These are phyloP conservation scores for Rhytidhysteron rufulum DNA, from an alignment of 2,329 filamentous ascomycete genomes.

Conservation along the genomic window DNA sequence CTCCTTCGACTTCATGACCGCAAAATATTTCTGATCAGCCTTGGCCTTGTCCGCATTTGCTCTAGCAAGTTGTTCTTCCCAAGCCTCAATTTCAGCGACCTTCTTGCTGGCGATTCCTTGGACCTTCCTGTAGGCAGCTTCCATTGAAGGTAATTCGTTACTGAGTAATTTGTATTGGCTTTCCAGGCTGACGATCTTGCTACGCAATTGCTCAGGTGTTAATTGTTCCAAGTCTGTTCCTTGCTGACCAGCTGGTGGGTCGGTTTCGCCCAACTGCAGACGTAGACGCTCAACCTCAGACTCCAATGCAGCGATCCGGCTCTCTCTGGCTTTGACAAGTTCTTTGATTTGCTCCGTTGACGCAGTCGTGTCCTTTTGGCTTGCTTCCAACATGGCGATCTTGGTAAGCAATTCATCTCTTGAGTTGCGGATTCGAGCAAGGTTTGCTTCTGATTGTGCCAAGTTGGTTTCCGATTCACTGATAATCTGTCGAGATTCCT, in stretches of 20 bases:
- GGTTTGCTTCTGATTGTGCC: conserved; percentile 74
- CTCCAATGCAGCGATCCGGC: conserved; percentile 77
- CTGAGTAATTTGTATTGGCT: conserved; percentile 80
- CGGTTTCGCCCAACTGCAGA: conserved; percentile 49
- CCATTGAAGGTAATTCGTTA: conserved; percentile 82
- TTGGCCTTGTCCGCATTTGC: conserved; percentile 87
- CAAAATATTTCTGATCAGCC: conserved; percentile 97
- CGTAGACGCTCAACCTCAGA: conserved; percentile 72
- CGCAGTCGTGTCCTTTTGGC: conserved; percentile 70
- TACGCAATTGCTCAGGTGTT: conserved; percentile 66
- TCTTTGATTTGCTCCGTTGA: conserved; percentile 74
- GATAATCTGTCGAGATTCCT: conserved; percentile 69
- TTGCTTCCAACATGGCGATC: conserved; percentile 71
- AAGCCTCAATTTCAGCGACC: conserved; percentile 67
- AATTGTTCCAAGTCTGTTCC: conserved; percentile 54
- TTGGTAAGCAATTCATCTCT: conserved; percentile 86
- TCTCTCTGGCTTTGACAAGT: conserved; percentile 72
- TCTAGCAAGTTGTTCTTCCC: conserved; percentile 74
- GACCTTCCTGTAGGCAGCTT: conserved; percentile 85
- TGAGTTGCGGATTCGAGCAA: conserved; percentile 77
- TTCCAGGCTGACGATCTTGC: conserved; percentile 70
- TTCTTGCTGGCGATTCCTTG: conserved; percentile 83
- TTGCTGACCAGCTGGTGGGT: conserved; percentile 15
- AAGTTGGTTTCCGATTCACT: conserved; percentile 80
- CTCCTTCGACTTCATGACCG: conserved; percentile 90